These are phyloP conservation scores for Neofusicoccum sp. DNA, from an alignment of 2,329 filamentous ascomycete species.

Conservation along the genomic window DNA sequence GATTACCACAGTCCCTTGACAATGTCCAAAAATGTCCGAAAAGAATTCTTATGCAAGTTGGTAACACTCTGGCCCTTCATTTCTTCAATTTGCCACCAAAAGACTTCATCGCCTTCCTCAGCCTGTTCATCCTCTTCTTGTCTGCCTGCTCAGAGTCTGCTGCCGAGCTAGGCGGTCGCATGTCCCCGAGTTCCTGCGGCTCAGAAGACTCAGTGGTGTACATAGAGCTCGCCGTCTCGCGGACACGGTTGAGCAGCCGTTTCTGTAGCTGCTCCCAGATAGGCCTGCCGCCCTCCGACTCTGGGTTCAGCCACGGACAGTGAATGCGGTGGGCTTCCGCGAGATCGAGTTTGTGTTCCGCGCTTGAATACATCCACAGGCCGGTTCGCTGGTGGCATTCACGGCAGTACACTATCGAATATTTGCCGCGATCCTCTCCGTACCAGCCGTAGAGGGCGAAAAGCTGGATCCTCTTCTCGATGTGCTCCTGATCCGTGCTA, in stretches of 20 bases:
- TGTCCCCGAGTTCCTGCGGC: neutral
- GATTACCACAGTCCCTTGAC: neutral
- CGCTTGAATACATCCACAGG: constrained; percentile 76
- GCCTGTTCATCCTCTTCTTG: constrained; percentile 13
- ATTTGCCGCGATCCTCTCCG: constrained; percentile 58
- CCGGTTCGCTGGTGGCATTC: constrained; percentile 87
- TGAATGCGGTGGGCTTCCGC: constrained; percentile 40
- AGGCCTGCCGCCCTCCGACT: constrained; percentile 26
- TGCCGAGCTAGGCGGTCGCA: constrained; percentile 10
- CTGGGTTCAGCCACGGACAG: constrained; percentile 41
- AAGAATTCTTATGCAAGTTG: neutral
- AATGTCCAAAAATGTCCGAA: neutral
- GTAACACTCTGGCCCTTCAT: neutral
- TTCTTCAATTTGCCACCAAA: constrained; percentile 15
- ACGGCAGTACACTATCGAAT: constrained; percentile 74
- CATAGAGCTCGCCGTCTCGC: neutral
- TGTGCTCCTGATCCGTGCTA: neutral
- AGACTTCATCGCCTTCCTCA: constrained; percentile 18
- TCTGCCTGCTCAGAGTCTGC: constrained; percentile 12
- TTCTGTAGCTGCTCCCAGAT: constrained; percentile 40
- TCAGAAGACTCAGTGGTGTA: constrained; percentile 10
- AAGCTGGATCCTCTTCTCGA: constrained; percentile 12
- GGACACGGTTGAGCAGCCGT: neutral
- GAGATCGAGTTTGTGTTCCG: constrained; percentile 35
- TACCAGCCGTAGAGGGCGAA: constrained; percentile 49